Evolutionary conservation across 2,329 filamentous ascomycete species (phyloP).

Genomic region (Aspergillus unguis): DNA sequence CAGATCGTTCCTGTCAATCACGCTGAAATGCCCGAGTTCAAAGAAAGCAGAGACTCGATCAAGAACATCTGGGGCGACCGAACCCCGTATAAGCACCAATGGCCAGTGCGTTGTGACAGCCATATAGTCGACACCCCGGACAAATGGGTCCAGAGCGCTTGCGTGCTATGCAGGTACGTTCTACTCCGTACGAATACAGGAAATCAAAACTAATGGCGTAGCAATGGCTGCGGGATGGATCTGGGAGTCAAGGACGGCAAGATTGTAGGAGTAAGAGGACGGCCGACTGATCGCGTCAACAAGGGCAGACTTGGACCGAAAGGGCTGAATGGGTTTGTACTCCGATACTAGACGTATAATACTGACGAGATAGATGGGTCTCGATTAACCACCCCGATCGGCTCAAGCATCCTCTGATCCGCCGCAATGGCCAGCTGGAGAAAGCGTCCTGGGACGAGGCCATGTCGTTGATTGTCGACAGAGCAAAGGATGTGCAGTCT

Average conservation of each 20-base stretch:
- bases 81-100: slow-evolving; percentile 35
- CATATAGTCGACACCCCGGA: slow-evolving; percentile 33
- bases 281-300: slow-evolving; percentile 33
- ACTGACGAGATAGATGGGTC: slow-evolving; percentile 23
- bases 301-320: slow-evolving; percentile 37
- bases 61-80: slow-evolving; percentile 32
- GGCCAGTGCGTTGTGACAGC: slow-evolving; percentile 32
- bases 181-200: neutral
- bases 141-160: slow-evolving; percentile 40
- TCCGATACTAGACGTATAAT: neutral
- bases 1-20: neutral
- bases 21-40: slow-evolving; percentile 1
- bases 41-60: slow-evolving; percentile 28
- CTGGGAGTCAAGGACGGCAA: slow-evolving; percentile 37
- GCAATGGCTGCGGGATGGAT: slow-evolving; percentile 37
- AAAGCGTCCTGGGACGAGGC: slow-evolving; percentile 39
- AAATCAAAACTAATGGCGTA: slow-evolving; percentile 10
- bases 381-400: slow-evolving; percentile 29
- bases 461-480: slow-evolving; percentile 34
- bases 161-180: slow-evolving; percentile 38
- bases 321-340: slow-evolving; percentile 31
- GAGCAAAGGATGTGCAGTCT: slow-evolving; percentile 28
- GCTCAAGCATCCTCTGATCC: slow-evolving; percentile 32
- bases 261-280: slow-evolving; percentile 37
- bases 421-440: slow-evolving; percentile 34